Evolutionary conservation across 2,329 filamentous ascomycete genomes (phyloP), one percentile per base, ranked within the genome.

Genomic region (Aspergillus nomiae): DNA sequence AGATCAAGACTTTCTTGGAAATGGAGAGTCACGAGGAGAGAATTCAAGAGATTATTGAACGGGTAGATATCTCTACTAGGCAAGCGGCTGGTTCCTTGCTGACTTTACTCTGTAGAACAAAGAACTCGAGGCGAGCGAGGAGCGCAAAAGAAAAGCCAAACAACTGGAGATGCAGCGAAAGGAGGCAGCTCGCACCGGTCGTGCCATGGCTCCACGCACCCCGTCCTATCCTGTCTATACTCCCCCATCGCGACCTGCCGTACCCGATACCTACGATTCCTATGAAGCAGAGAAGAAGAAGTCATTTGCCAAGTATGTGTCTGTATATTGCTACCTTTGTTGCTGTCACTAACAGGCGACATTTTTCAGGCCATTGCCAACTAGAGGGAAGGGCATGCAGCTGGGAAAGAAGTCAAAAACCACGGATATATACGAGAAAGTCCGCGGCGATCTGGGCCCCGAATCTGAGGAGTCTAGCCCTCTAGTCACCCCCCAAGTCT

Each of bases 1-100:
- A 99, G 82, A 99, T 99, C 84, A 97, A 96, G 86, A 97, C 95
- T 2, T 99, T 99, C 85, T 81, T 99, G 70, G 96, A 98, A 76
- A 99, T 99, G 95, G 95, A 99, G 80, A 95, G 91, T 80, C 95
- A 99, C 75, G 96, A 99, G 81, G 95, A 99, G 85, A 89, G 95
- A 76, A 98, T 99, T 71, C 95, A 99, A 80, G 95, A 97, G 77
- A 99, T 97, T 67, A 97, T 97, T 75, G 92, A 93, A 66, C 86
- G 92, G 77, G 91, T 94, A 87, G 66, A 57, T 66, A 55, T 61
- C 46, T 50, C 45, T 61, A 73, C 79, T 46, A 78, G 54, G 32
- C 38, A 24, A 38, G 51, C n/a, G 58, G 43, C 45, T 57, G 28
- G 28, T 28, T 28, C 30, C 30, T 60, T 58, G 63, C 71, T 78